Percentiles rank a stretch among this genome's conserved stretches.
phyloP scores from a whole-genome alignment of 202 grass and related monocot genomes.

The Sporobolus alterniflorus region DNA sequence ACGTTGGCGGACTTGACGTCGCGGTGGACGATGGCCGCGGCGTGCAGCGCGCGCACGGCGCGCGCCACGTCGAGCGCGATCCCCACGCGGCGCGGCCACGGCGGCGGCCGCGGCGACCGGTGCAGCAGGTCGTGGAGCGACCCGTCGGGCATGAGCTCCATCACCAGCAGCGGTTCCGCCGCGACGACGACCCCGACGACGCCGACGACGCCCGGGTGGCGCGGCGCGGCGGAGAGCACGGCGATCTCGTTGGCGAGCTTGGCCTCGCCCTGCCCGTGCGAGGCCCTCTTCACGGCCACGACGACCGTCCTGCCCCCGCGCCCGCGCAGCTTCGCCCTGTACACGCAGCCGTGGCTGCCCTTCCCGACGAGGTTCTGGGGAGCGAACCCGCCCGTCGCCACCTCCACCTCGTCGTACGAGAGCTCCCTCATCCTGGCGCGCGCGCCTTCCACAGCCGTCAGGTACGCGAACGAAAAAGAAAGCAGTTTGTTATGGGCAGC shows the following conservation, averaged over 20 bases:
- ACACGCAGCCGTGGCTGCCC: constrained; percentile 94
- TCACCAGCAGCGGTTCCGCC: constrained; percentile 50
- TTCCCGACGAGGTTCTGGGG: constrained; percentile 75
- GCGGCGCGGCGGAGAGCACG: constrained; percentile 61
- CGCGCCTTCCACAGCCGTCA: too few species aligned
- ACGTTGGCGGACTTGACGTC: constrained; percentile 95
- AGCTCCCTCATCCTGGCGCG: constrained; percentile 58
- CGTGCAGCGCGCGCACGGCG: constrained; percentile 71
- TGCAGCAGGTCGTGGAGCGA: constrained; percentile 92
- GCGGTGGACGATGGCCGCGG: constrained; percentile 79
- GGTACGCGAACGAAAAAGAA: constrained; percentile 10
- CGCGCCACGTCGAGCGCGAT: constrained; percentile 74
- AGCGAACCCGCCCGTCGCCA: constrained; percentile 71
- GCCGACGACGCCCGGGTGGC: constrained; percentile 53
- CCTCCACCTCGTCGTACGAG: constrained; percentile 73
- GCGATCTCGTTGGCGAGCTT: constrained; percentile 89
- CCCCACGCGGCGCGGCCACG: constrained; percentile 65
- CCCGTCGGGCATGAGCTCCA: constrained; percentile 85
- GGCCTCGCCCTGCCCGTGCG: constrained; percentile 49
- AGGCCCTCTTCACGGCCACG: constrained; percentile 71
- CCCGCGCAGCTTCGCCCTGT: constrained; percentile 56
- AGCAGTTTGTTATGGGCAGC: constrained; percentile 23
- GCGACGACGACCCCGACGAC: constrained; percentile 46
- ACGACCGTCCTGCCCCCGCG: not conserved
- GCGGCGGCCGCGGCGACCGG: constrained; percentile 44